Evolutionary conservation across 768 basidiomycete genomes (phyloP).

Genomic region (Xanthoconium stramineum): DNA sequence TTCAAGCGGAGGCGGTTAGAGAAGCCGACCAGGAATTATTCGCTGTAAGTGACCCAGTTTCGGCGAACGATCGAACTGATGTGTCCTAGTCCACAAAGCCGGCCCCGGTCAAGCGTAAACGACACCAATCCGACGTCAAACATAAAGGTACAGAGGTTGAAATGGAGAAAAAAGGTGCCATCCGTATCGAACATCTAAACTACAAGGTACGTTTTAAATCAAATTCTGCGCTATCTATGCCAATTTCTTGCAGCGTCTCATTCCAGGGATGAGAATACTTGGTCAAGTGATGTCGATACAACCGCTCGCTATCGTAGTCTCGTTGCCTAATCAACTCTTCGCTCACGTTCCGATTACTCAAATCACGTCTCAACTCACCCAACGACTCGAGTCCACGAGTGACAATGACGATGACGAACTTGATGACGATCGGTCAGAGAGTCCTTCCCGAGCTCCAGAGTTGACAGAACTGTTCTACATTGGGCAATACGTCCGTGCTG

Average conservation of each 20-base stretch:
- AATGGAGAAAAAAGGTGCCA: slow-evolving; percentile 40
- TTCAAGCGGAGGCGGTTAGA: slow-evolving; percentile 77
- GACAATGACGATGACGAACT: slow-evolving; percentile 44
- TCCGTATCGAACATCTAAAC: slow-evolving; percentile 88
- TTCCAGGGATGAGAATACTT: slow-evolving; percentile 81
- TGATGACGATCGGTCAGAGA: slow-evolving; percentile 43
- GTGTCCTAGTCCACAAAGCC: slow-evolving; percentile 40
- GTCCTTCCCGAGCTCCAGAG: slow-evolving; percentile 51
- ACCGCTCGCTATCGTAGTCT: slow-evolving; percentile 86
- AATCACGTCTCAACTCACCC: slow-evolving; percentile 76
- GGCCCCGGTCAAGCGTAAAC: slow-evolving; percentile 40
- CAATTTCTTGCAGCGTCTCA: slow-evolving; percentile 55
- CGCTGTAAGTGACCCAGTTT: slow-evolving; percentile 40
- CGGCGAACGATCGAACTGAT: not conserved
- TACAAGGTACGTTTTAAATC: slow-evolving; percentile 64
- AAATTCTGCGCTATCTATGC: not conserved
- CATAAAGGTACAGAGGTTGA: slow-evolving; percentile 27
- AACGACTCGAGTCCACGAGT: slow-evolving; percentile 61
- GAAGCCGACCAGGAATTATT: slow-evolving; percentile 85
- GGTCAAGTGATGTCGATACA: slow-evolving; percentile 85
- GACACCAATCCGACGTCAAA: slow-evolving; percentile 45
- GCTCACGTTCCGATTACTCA: slow-evolving; percentile 95
- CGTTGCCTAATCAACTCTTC: slow-evolving; percentile 92
- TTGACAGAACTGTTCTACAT: slow-evolving; percentile 69
- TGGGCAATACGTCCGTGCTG: slow-evolving; percentile 85